Base-by-base conservation (phyloP, 2,329 filamentous ascomycete genomes). In the Didymella sp. region DNA sequence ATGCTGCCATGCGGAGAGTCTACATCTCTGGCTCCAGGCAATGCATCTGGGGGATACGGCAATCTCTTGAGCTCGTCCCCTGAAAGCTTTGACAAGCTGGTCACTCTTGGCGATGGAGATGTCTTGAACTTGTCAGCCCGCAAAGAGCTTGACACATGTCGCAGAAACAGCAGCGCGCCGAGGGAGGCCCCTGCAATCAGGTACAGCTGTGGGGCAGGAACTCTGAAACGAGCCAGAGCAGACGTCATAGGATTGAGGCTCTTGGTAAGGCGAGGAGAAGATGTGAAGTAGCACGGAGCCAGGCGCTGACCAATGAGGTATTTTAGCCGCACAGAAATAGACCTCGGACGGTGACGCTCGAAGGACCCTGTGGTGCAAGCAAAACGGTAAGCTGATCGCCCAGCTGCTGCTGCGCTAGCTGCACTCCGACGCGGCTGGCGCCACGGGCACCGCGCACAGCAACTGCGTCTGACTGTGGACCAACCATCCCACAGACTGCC, bases 21-120 rank as follows among this genome's bases (percentile, higher is more conserved):
- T 15, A 95, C 86, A 71, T 92, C 85, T 56, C 90, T 83, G 0
- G 79, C 85, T 6, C 90, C 88, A 0, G 89, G 89, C 13, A 93
- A 82, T 15, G 84, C 83, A 73, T 91, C 83, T 3, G 86, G 86
- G 1, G 89, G 89, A 73, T 95, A 92, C 0, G 80, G 78, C 2
- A 81, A 61, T 6, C 67, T 53, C 12, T 44, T 12, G 3, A 48
- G 17, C n/a, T 57, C 43, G 19, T 70, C 61, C 2, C 60, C 35
- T 35, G 69, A 62, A 13, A 77, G 61, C 1, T 58, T 31, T 12
- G 69, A 66, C 21, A 77, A 51, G 7, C 68, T 31, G 1, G 68
- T 68, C 2, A 67, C 58, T 28, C 57, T 57, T 5, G 75, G 76
- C 21, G 76, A 76, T 2, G 61, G 54, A 35, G 71, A 63, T 1